Base-by-base conservation (phyloP, 306 rosid genomes). In the Prinsepia uniflora region DNA sequence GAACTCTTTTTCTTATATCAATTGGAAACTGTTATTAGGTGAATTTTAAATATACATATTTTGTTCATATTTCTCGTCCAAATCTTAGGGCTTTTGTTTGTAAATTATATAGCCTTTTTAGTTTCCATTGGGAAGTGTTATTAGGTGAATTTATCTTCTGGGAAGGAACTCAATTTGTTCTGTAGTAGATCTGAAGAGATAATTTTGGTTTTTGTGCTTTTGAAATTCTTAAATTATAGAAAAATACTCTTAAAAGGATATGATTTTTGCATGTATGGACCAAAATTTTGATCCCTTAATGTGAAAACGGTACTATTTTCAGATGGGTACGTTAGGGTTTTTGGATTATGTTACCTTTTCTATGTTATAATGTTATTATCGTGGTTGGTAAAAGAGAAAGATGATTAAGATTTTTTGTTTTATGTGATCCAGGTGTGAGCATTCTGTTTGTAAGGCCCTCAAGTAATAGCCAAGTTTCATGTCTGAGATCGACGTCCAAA, bases 401-500 rank as follows among this genome's bases (percentile, higher is more conserved):
- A 30, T 30, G 36, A 30, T 30, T 73, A 20, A 52, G 17, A 63
- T 54, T 12, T 12, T 63, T 47, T 40, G 19, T 36, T 43, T 18
- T 17, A n/a, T 34, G 46, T 36, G 34, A 46, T 86, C 7, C 72
- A 83, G 88, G 87, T 73, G 45, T 81, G 81, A 77, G 81, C 81
- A 42, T 75, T 82, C 76, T 65, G 74, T 80, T 84, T 77, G 66
- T 64, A 59, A 56, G 83, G 75, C 46, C 72, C 68, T 68, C 79
- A 54, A 70, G 50, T 39, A 70, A 64, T 75, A 81, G 78, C 72
- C 71, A 81, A 89, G 80, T 76, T 89, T 89, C 88, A 89, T 85
- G 92, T 89, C 90, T 89, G 96, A 89, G 69, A 78, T 86, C 84
- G 90, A 89, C 85, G 75, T 44, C 54, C 92, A 84, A 79, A 83